Base-by-base conservation (phyloP, 768 basidiomycete genomes). In the Termitomyces bulborhizus region DNA sequence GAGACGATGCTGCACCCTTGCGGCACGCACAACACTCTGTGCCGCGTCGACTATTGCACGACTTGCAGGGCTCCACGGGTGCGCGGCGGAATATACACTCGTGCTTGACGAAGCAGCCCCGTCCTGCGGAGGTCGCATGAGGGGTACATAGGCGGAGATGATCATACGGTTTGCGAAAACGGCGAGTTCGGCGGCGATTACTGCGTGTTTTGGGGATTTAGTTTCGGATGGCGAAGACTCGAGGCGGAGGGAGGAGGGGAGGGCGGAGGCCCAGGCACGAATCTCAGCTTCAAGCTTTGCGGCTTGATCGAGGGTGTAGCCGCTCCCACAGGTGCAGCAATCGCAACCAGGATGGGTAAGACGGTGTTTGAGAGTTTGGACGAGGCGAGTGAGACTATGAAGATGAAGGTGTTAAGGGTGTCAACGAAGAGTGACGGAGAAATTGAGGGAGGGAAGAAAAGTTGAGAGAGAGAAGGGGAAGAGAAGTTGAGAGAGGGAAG, bases 141-240 rank as follows among this genome's bases (percentile, higher is more conserved):
- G 87, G 0, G 89, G 88, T n/a, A 82, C 64, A 64, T 85, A 90
- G 6, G 81, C 71, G 67, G 81, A 82, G 58, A 89, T 69, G 52
- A 87, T 72, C 51, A 90, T 65, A 39, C 81, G 69, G 59, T 88
- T 76, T 4, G 83, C 82, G 49, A 80, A 72, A 43, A 87, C 77
- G 0, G 77, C 75, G 47, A 90, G 69, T 59, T 88, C 60, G 0
- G 62, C 60, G 4, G 64, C 64, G 0, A 64, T 26, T 31, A 51
- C 51, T 83, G 68, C 79, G 80, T 40, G 78, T 76, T 62, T 86
- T 80, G 11, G 74, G 74, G 46, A 63, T 31, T 82, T 71, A 1
- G 73, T 69, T 7, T 76, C 72, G 9, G 18, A 57, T 36, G 3
- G n/a, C 13, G 48, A 16, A 6, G 53, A 27, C 6, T 63, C 59